Conservation (phyloP, 1,284 basidiomycete genomes). For the Chalciporus sp. region DNA sequence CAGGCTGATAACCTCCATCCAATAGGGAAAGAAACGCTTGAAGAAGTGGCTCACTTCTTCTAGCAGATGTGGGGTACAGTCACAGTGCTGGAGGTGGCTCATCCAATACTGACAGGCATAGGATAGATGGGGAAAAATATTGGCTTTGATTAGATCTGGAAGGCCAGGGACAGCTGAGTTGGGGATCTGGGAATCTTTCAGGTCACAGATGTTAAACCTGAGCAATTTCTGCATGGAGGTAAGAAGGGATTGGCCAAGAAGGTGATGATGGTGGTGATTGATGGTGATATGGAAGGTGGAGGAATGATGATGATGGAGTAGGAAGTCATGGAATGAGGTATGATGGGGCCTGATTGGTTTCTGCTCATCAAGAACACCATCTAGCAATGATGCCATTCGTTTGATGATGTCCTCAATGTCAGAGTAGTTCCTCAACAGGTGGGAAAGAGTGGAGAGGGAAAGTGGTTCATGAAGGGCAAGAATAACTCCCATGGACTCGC, state of each 20-base stretch:
- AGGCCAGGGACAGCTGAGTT: not conserved
- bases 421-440: not conserved
- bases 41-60: not conserved
- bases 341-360: not conserved
- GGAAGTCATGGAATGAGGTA: not conserved
- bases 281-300: not conserved
- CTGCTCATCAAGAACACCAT: not conserved
- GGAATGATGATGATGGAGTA: not conserved
- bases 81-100: not conserved
- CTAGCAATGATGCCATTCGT: not conserved
- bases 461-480: not conserved
- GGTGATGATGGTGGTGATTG: not conserved
- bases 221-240: not conserved
- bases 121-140: not conserved
- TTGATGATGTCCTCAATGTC: not conserved
- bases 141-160: not conserved
- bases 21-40: slow-evolving; percentile 1
- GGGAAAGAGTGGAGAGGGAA: not conserved
- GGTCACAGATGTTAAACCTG: too few relatives aligned
- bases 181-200: too few relatives aligned
- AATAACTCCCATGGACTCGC: not conserved
- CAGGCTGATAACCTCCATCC: slow-evolving; percentile 7
- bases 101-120: not conserved
- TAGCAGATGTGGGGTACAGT: not conserved
- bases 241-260: not conserved